These are phyloP conservation scores for Volvox africanus DNA, from an alignment of 139 green algal species.

Conservation along the genomic window DNA sequence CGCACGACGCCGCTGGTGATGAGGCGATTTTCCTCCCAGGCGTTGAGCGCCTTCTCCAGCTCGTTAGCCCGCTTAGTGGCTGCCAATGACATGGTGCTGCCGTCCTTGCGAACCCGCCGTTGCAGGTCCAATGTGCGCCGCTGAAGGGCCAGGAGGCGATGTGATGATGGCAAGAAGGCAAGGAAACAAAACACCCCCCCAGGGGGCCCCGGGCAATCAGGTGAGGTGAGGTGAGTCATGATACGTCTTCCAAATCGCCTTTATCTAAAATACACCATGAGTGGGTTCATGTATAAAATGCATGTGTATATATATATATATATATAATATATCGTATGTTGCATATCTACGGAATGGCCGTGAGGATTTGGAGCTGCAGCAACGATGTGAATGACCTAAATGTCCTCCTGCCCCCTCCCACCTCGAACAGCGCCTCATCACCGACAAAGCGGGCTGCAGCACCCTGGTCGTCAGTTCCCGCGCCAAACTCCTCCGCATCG, in stretches of 20 bases:
- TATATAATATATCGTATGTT: no score
- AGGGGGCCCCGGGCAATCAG: neutral
- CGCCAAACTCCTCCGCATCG: constrained; percentile 87
- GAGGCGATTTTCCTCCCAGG: constrained; percentile 97
- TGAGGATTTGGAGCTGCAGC: no score
- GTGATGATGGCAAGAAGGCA: no score
- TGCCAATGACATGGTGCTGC: constrained; percentile 90
- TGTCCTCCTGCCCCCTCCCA: neutral
- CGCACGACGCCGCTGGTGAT: constrained; percentile 89
- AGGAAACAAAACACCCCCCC: no score
- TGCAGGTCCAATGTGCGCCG: constrained; percentile 79
- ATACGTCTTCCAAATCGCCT: no score
- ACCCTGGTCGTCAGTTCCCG: constrained; percentile 34
- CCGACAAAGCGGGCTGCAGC: constrained; percentile 51
- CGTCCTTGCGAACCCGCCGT: constrained; percentile 84
- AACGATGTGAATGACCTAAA: no score
- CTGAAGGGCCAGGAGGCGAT: constrained; percentile 33
- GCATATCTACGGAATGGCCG: no score
- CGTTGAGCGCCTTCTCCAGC: constrained; percentile 87
- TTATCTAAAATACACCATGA: no score
- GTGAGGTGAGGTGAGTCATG: neutral
- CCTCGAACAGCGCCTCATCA: constrained; percentile 60
- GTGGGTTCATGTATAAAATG: no score
- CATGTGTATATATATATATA: no score
- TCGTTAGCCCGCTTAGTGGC: constrained; percentile 87